A percentile compares a stretch with the other conserved stretches of the same genome.
These are phyloP conservation scores for Ganoderma multipileum DNA, from an alignment of 1,284 basidiomycete genomes.

Conservation along the genomic window DNA sequence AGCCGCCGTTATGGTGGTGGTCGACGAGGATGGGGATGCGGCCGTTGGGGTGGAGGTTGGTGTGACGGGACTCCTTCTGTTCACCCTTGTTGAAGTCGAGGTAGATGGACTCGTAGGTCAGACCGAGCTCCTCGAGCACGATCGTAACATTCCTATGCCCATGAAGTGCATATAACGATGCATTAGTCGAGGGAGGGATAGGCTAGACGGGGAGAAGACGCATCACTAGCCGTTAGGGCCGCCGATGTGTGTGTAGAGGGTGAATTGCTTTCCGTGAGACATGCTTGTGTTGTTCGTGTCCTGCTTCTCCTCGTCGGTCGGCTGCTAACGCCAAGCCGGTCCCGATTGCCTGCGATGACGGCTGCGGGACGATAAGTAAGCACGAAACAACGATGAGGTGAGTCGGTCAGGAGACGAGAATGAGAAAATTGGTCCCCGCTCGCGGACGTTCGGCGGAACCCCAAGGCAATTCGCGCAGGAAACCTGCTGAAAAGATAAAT, in stretches of 20 bases:
- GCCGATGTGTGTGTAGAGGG: constrained; percentile 9
- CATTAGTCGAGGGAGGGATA: not conserved
- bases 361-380: too few relatives aligned
- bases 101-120: constrained; percentile 37
- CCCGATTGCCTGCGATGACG: too few relatives aligned
- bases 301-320: too few relatives aligned
- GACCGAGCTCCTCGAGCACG: constrained; percentile 34
- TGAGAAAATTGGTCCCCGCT: too few relatives aligned
- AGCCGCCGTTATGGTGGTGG: constrained; percentile 44
- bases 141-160: constrained; percentile 38
- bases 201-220: not conserved
- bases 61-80: constrained; percentile 57
- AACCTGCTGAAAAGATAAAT: too few relatives aligned
- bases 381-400: too few relatives aligned
- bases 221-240: constrained; percentile 15
- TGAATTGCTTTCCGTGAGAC: constrained; percentile 19
- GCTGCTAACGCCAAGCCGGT: too few relatives aligned
- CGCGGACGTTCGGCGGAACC: too few relatives aligned
- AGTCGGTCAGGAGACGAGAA: too few relatives aligned
- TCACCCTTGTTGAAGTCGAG: constrained; percentile 47
- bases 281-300: too few relatives aligned
- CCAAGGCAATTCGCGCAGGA: too few relatives aligned
- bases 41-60: constrained; percentile 63
- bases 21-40: constrained; percentile 56
- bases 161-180: too few relatives aligned